These are phyloP conservation scores for Emmonsiellopsis sp. DNA, from an alignment of 2,329 filamentous ascomycete species.

Conservation along the genomic window DNA sequence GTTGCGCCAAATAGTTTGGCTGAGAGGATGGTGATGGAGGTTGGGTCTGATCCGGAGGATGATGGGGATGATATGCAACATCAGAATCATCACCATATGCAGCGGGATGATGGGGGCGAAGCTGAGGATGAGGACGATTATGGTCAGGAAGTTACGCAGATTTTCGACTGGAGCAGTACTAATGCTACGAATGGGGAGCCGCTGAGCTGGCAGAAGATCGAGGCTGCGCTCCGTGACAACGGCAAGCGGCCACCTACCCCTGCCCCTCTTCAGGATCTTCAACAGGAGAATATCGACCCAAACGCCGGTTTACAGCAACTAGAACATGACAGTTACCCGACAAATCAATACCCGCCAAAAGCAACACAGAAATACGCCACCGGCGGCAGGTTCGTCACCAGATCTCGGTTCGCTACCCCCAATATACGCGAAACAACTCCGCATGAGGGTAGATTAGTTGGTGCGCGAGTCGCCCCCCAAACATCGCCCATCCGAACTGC, in stretches of 20 bases:
- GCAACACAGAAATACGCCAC: conserved; percentile 2
- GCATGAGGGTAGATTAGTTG: neutral
- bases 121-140: conserved; percentile 11
- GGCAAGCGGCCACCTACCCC: neutral
- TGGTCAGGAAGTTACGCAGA: conserved; percentile 12
- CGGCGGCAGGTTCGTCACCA: conserved; percentile 6
- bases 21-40: conserved; percentile 25
- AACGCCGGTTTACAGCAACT: neutral
- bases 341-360: neutral
- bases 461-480: conserved; percentile 5
- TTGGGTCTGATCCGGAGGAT: conserved; percentile 28
- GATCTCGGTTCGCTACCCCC: conserved; percentile 11
- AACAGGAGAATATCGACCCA: neutral
- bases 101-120: conserved; percentile 20
- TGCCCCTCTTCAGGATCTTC: neutral
- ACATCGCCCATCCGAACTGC: conserved; percentile 3
- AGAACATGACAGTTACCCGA: neutral
- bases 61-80: conserved; percentile 17
- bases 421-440: neutral
- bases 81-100: conserved; percentile 20
- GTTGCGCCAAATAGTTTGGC: conserved; percentile 15
- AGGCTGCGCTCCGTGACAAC: conserved; percentile 18
- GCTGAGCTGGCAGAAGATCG: conserved; percentile 30
- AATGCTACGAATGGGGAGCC: conserved; percentile 14
- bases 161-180: conserved; percentile 18